Evolutionary conservation across 228 moss, liverwort and hornwort species (phyloP), one percentile per base, ranked within the genome.

Genomic region (Sphagnum magellanicum): DNA sequence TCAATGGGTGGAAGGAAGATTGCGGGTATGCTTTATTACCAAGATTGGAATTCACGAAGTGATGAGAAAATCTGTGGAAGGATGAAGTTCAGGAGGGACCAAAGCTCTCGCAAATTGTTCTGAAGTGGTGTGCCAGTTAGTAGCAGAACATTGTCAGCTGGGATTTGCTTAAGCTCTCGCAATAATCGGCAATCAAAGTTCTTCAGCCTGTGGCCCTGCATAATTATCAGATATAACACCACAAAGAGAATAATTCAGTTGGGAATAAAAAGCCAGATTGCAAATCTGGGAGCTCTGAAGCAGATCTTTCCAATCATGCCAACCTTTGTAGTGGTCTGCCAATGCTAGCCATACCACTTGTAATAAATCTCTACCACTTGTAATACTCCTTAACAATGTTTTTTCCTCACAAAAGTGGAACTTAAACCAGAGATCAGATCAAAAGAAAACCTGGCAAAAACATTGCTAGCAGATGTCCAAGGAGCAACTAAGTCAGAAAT

Each of bases 61-160:
- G 93, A 93, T 48, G 93, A 79, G 69, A 97, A 97, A 71, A 91
- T 91, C 12, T 84, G 83, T 14, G 96, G 96, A 72, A 97, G 82
- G 64, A 97, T 97, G 73, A 97, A 97, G 66, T 97, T 97, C 60
- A 97, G 79, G 57, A 93, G 74, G 51, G 96, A 92, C 96, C 96
- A 97, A 6, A 97, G 80, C 75, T 97, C 96, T 68, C 91, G 86
- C 58, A 97, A 74, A 63, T 97, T 97, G 68, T 97, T 97, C 61
- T 97, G 96, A 58, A 97, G 81, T 17, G 96, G 96, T 53, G 96
- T 97, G 55, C 96, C 96, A 0, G 96, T 97, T 72, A 97, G 66
- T 48, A 97, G 73, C 53, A 97, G 71, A 51, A 88, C 79, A 66
- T 97, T 93, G 53, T 93, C 91, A 5, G 87, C 88, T 13, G 91